Base-by-base conservation (phyloP, 164 flowering plant genomes). In the Echeveria elegans region DNA sequence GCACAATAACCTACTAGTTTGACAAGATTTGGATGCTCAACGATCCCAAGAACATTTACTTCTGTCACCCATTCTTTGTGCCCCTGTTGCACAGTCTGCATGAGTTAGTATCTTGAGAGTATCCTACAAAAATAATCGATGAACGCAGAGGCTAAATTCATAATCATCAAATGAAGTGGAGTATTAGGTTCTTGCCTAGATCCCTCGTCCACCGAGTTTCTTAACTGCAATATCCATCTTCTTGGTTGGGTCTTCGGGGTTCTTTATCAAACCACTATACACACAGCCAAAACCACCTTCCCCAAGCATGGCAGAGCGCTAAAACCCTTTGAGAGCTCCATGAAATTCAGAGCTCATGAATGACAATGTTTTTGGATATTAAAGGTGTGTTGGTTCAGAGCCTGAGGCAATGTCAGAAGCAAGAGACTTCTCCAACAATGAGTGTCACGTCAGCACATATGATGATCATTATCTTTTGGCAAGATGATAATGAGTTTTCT, bases 11-110 rank as follows among this genome's bases (percentile, higher is more conserved):
- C 47, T 1, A 43, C 47, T 12, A 43, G 16, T 15, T 43, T 43
- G 47, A 43, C 47, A 43, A 43, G 47, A 43, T 43, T 43, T 16
- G 97, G 95, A 72, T 86, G 79, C 31, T 82, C 95, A 30, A 94
- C 96, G 53, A 97, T 91, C 74, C 84, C 71, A 43, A 43, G 47
- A 43, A 43, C 47, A 15, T 43, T 43, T 16, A 43, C 47, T 16
- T 43, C 47, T 43, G 47, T 43, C 47, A 43, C 47, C 47, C 47
- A 43, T 43, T 43, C 47, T 18, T 43, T 43, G 16, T 43, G 47
- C 16, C 47, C 47, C 47, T 43, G 19, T 43, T 14, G 47, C 15
- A 43, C 15, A 43, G 15, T 15, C 47, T 4, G 15, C 1, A 12
- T 11, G 47, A 14, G 15, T 43, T 11, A 43, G 4, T 43, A 43